Percentiles rank a stretch among this genome's conserved stretches.
phyloP scores from a whole-genome alignment of 495 filamentous ascomycete species.

The Pseudevernia furfuracea region DNA sequence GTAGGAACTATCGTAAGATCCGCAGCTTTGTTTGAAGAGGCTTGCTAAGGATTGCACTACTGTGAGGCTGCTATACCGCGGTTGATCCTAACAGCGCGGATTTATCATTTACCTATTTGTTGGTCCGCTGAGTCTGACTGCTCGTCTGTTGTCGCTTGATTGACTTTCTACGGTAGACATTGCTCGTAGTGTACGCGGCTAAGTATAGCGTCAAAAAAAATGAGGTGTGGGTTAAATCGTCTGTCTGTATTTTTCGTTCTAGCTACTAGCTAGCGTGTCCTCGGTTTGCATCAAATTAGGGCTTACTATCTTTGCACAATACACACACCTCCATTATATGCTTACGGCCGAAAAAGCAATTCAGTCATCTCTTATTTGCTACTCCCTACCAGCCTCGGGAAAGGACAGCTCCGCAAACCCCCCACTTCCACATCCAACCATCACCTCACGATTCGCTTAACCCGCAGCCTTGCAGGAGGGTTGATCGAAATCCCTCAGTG shows the following conservation, averaged over 20 bases:
- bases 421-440: neutral
- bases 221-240: neutral
- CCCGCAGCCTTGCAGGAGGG: neutral
- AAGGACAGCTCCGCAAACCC: neutral
- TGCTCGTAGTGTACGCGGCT: neutral
- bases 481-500: neutral
- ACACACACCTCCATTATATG: too few species aligned
- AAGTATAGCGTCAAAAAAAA: neutral
- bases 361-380: neutral
- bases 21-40: neutral
- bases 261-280: too few species aligned
- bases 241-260: too few species aligned
- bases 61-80: neutral
- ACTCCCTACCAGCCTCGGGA: neutral
- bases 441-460: neutral
- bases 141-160: neutral
- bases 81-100: neutral
- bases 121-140: neutral
- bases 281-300: too few species aligned
- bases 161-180: neutral
- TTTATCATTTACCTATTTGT: too few species aligned
- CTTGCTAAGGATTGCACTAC: neutral
- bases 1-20: neutral
- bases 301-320: too few species aligned
- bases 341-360: too few species aligned